These are phyloP conservation scores for Saccharomycopsis sp. DNA, from an alignment of 805 yeast species.

Conservation along the genomic window DNA sequence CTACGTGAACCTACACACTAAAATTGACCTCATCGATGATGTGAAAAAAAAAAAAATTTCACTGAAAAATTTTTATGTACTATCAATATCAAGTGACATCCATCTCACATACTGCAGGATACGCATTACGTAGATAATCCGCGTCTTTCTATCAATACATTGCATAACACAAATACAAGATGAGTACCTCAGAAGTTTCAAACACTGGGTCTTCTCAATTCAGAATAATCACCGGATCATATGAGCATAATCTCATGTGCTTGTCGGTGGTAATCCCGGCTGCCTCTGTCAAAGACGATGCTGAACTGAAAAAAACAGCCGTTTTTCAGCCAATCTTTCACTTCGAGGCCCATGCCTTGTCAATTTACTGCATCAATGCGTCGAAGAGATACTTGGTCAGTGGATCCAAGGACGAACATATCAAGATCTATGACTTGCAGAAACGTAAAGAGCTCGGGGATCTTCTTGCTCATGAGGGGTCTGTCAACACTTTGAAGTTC, in stretches of 20 bases:
- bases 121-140: too few relatives aligned
- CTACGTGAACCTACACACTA: too few relatives aligned
- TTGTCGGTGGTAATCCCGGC: constrained; percentile 60
- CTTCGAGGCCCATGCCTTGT: constrained; percentile 87
- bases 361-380: constrained; percentile 78
- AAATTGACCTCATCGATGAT: neutral
- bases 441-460: constrained; percentile 92
- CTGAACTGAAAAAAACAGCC: constrained; percentile 33
- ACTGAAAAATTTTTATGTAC: neutral
- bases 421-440: constrained; percentile 88
- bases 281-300: constrained; percentile 14
- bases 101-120: too few relatives aligned
- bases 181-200: neutral
- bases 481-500: constrained; percentile 72
- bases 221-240: constrained; percentile 88
- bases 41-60: neutral
- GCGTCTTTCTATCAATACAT: neutral
- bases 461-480: constrained; percentile 80
- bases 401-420: constrained; percentile 94
- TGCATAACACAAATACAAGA: neutral
- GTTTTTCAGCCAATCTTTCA: constrained; percentile 92
- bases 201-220: constrained; percentile 33
- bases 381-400: constrained; percentile 83
- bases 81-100: neutral
- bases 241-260: constrained; percentile 88